A percentile compares a stretch with the other conserved stretches of the same genome.
Conservation (phyloP, 768 basidiomycete species). For the Rhodotorula kratochvilovae region DNA sequence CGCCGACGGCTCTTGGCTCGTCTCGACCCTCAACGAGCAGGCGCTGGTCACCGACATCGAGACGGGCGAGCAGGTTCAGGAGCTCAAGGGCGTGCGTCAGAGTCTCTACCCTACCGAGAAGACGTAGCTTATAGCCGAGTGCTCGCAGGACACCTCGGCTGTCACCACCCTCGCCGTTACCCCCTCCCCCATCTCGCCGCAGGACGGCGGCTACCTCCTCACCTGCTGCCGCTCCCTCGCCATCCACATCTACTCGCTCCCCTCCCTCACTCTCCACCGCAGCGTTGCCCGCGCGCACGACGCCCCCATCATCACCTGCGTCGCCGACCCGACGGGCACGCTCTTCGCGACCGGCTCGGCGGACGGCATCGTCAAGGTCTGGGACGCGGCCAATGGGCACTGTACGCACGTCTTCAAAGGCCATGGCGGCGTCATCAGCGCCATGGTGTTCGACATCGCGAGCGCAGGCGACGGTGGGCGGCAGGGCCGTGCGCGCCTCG, state of each 20-base stretch:
- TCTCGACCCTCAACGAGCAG: slow-evolving; percentile 83
- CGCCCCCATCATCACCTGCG: slow-evolving; percentile 86
- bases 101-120: too few relatives aligned
- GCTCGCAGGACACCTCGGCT: slow-evolving; percentile 68
- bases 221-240: slow-evolving; percentile 76
- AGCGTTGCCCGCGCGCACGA: slow-evolving; percentile 80
- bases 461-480: slow-evolving; percentile 47
- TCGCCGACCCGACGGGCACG: slow-evolving; percentile 74
- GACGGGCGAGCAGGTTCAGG: slow-evolving; percentile 68
- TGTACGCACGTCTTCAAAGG: slow-evolving; percentile 93
- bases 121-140: too few relatives aligned
- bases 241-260: slow-evolving; percentile 77
- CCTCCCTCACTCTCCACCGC: slow-evolving; percentile 52
- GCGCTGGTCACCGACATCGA: slow-evolving; percentile 75
- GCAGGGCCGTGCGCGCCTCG: slow-evolving; percentile 59
- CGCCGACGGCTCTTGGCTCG: slow-evolving; percentile 68
- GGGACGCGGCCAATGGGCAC: slow-evolving; percentile 81
- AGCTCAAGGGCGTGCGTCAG: slow-evolving; percentile 73
- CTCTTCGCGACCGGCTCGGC: slow-evolving; percentile 93
- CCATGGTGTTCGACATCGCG: slow-evolving; percentile 77
- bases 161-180: slow-evolving; percentile 80
- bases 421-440: slow-evolving; percentile 94
- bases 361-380: slow-evolving; percentile 94
- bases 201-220: slow-evolving; percentile 55
- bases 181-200: slow-evolving; percentile 57